Evolutionary conservation across 306 rosid species (phyloP), one percentile per base, ranked within the genome.

Genomic region (Vigna hirtella): DNA sequence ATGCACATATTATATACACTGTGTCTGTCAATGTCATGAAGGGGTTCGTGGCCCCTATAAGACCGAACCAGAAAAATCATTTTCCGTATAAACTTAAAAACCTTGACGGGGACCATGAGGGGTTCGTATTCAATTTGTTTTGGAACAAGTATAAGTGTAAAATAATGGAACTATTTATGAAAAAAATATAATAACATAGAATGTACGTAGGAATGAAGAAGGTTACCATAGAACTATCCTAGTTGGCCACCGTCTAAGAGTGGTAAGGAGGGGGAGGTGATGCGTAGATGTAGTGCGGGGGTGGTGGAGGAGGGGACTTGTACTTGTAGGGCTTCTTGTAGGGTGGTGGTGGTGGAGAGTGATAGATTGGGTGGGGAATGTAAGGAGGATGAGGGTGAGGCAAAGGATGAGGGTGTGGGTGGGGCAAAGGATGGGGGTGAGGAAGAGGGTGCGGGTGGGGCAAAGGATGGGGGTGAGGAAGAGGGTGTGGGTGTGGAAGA

Each of bases 251-350:
- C 66, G 30, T 86, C 91, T 88, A 90, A 66, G 72, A 55, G 85
- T 87, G 90, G 90, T 86, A 79, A 28, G 97, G 95, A 50, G 97
- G 97, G 58, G 97, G 97, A 61, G 97, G 97, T 42, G 97, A 90
- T 9, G 90, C 50, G 63, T 90, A 91, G 83, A 80, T 2, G 78
- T 88, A 88, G 24, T 55, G 30, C 6, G 56, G 22, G 6, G 56
- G 56, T 16, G 56, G 56, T 15, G 56, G 56, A 16, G 57, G 28
- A 26, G 28, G 22, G n/a, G 53, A 49, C 18, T 49, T 15, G 53
- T 49, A 49, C 53, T 49, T 52, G 58, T 88, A 88, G 1, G 62
- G 62, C 62, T 56, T 56, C 30, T 56, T 22, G 32, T 13, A 7
- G 11, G 79, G 63, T 3, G 83, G 83, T 59, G 83, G 83, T 12